These are phyloP conservation scores for Scorias spongiosa DNA, from an alignment of 2,329 filamentous ascomycete genomes.

Conservation along the genomic window DNA sequence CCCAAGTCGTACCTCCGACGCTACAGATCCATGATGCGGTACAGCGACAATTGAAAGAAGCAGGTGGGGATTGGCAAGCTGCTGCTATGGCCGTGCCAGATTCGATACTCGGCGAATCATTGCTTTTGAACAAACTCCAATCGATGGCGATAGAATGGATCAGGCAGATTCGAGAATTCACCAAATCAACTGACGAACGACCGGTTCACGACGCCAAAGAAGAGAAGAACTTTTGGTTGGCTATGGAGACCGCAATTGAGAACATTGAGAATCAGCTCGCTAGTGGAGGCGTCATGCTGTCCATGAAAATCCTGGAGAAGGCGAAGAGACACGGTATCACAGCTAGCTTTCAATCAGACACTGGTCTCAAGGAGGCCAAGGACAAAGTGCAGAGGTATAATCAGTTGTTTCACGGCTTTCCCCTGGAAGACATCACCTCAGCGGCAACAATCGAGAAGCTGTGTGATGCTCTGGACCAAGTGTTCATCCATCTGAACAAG, in stretches of 20 bases:
- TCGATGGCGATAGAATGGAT: slow-evolving; percentile 96
- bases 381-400: slow-evolving; percentile 98
- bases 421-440: slow-evolving; percentile 83
- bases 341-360: slow-evolving; percentile 91
- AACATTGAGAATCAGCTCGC: slow-evolving; percentile 78
- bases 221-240: slow-evolving; percentile 98
- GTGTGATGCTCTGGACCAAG: slow-evolving; percentile 73
- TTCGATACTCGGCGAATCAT: slow-evolving; percentile 68
- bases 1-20: slow-evolving; percentile 87
- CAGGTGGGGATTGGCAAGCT: slow-evolving; percentile 49
- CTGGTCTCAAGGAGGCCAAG: slow-evolving; percentile 86
- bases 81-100: slow-evolving; percentile 65
- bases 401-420: slow-evolving; percentile 95
- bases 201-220: slow-evolving; percentile 69
- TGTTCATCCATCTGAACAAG: slow-evolving; percentile 93
- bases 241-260: slow-evolving; percentile 87
- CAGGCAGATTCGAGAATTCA: slow-evolving; percentile 93
- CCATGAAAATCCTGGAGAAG: slow-evolving; percentile 86
- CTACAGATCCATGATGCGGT: slow-evolving; percentile 80
- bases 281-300: slow-evolving; percentile 77
- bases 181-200: slow-evolving; percentile 80
- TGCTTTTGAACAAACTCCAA: slow-evolving; percentile 85
- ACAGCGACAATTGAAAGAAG: slow-evolving; percentile 66
- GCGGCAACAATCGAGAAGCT: slow-evolving; percentile 80
- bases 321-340: slow-evolving; percentile 97